Conservation (phyloP, 768 basidiomycete species). For the Lanmaoa pseudosensibilis region DNA sequence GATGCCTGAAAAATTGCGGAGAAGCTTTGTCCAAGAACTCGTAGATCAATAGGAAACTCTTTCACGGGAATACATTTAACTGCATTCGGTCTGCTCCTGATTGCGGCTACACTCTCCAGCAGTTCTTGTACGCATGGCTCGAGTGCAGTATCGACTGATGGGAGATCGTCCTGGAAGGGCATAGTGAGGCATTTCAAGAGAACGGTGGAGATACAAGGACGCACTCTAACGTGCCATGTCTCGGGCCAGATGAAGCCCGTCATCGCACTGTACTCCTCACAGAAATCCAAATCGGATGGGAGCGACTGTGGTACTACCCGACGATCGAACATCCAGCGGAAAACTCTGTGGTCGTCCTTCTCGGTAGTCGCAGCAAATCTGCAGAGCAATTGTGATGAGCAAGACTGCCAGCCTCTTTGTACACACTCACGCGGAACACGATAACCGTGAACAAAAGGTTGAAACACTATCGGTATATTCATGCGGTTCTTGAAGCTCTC, state of each 20-base stretch:
- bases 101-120: not conserved
- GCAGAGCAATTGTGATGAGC: not conserved
- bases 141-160: constrained; percentile 8
- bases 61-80: not conserved
- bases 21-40: constrained; percentile 7
- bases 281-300: constrained; percentile 1
- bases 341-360: not conserved
- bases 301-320: constrained; percentile 4
- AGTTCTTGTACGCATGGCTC: constrained; percentile 7
- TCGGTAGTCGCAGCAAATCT: constrained; percentile 8
- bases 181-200: not conserved
- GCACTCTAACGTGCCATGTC: constrained; percentile 2
- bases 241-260: constrained; percentile 11
- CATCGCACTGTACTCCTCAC: constrained; percentile 1
- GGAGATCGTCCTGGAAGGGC: constrained; percentile 5
- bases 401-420: not conserved
- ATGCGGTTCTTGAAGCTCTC: not conserved
- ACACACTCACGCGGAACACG: constrained; percentile 1
- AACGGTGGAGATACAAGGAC: not conserved
- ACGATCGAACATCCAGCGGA: constrained; percentile 15
- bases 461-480: not conserved
- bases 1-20: constrained; percentile 13
- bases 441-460: not conserved
- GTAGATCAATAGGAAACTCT: constrained; percentile 5
- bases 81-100: not conserved